phyloP scores from a whole-genome alignment of 2,329 filamentous ascomycete species.

The Pseudogymnoascus sp. region DNA sequence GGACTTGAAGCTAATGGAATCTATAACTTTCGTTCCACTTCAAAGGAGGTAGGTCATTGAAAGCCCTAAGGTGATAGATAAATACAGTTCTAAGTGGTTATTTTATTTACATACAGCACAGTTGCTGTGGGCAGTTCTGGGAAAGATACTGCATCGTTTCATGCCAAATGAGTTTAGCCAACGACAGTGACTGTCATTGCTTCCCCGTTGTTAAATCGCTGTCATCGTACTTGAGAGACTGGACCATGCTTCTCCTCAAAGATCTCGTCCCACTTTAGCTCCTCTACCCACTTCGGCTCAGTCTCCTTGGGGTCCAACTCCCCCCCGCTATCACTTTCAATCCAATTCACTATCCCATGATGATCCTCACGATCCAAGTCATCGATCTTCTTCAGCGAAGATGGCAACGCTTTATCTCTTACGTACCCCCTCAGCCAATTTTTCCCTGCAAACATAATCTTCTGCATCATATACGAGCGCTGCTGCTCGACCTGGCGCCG shows the following conservation, averaged over 20 bases:
- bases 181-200: too few species aligned
- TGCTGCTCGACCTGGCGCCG: slow-evolving; percentile 20
- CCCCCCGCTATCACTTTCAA: neutral
- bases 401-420: slow-evolving; percentile 12
- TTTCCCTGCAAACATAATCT: slow-evolving; percentile 22
- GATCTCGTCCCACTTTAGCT: neutral
- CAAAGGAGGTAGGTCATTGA: neutral
- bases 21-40: neutral
- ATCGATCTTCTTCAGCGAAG: neutral
- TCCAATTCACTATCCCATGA: neutral
- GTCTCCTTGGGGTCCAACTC: neutral
- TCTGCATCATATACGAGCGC: slow-evolving; percentile 21
- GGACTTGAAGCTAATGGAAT: neutral
- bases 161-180: too few species aligned
- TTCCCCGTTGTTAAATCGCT: too few species aligned
- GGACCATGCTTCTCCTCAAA: neutral
- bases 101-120: too few species aligned
- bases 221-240: too few species aligned
- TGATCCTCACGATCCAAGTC: neutral
- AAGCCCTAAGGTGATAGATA: neutral
- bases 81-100: neutral
- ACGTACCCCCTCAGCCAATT: slow-evolving; percentile 20
- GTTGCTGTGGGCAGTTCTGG: too few species aligned
- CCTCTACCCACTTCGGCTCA: neutral
- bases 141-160: too few species aligned